These are phyloP conservation scores for Leccinum variabile DNA, from an alignment of 1,284 basidiomycete species.

Conservation along the genomic window DNA sequence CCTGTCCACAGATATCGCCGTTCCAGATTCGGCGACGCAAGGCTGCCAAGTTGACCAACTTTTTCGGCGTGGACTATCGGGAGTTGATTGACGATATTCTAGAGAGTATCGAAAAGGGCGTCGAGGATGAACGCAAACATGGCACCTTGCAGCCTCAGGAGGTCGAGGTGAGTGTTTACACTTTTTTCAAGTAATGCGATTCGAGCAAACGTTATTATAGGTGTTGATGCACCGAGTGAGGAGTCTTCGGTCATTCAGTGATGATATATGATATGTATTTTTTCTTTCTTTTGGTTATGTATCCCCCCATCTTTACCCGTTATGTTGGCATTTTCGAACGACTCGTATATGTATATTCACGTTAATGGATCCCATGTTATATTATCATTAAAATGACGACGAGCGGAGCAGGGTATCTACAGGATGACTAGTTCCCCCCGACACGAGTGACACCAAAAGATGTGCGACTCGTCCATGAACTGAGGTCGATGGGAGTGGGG, in stretches of 20 bases:
- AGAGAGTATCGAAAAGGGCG: conserved; percentile 73
- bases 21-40: conserved; percentile 70
- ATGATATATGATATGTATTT: conserved; percentile 22
- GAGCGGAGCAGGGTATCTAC: conserved; percentile 36
- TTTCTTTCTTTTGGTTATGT: conserved; percentile 5
- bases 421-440: conserved; percentile 76
- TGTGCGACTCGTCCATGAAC: conserved; percentile 79
- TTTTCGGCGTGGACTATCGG: conserved; percentile 81
- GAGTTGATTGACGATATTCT: conserved; percentile 73
- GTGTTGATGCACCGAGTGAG: conserved; percentile 62
- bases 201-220: conserved; percentile 34
- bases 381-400: conserved; percentile 9
- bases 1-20: conserved; percentile 45
- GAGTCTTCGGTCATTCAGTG: conserved; percentile 56
- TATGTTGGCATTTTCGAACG: conserved; percentile 7
- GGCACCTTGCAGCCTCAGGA: conserved; percentile 67
- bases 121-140: conserved; percentile 62
- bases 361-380: conserved; percentile 25
- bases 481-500: conserved; percentile 48
- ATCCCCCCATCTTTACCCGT: conserved; percentile 5
- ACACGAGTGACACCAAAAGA: conserved; percentile 84
- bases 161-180: conserved; percentile 55
- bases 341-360: conserved; percentile 19
- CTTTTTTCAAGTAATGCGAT: not conserved
- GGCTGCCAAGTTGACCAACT: conserved; percentile 77